Conservation (phyloP, 257 asterid species). For the Solanum medicagineum region DNA sequence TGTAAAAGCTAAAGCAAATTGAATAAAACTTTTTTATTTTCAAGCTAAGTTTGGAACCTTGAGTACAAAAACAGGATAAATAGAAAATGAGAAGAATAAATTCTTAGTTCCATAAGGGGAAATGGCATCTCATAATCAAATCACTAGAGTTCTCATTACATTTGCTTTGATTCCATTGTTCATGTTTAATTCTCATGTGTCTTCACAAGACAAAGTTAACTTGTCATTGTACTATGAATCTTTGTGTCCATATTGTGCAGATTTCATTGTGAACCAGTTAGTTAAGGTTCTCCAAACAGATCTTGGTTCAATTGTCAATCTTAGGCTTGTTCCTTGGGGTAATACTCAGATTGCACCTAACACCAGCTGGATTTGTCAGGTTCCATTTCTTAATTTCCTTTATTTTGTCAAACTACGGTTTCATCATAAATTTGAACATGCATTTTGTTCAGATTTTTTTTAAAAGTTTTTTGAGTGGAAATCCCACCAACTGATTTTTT, state of each 20-base stretch:
- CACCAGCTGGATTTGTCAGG: conserved; percentile 79
- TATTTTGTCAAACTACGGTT: not conserved
- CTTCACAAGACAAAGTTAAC: conserved; percentile 18
- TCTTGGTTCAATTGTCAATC: conserved; percentile 53
- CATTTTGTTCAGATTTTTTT: not conserved
- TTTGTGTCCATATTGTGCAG: conserved; percentile 82
- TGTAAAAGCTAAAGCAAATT: not conserved
- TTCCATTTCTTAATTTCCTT: not conserved
- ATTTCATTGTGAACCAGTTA: conserved; percentile 64
- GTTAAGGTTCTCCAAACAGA: conserved; percentile 56
- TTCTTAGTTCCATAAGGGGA: not conserved
- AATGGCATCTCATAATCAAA: conserved; percentile 27
- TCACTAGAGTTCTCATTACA: not conserved
- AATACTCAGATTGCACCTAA: conserved; percentile 55
- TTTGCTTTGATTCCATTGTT: conserved; percentile 2
- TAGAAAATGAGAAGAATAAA: not conserved
- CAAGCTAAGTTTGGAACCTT: not conserved
- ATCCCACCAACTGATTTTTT: too few species aligned
- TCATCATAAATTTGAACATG: not conserved
- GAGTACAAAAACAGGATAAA: not conserved
- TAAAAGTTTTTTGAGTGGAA: too few species aligned
- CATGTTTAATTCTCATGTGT: conserved; percentile 6
- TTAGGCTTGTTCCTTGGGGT: conserved; percentile 92
- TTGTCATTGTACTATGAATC: conserved; percentile 67
- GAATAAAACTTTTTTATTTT: not conserved